Base-by-base conservation (phyloP, 129 eudicot species). In the Flaveria trinervia region DNA sequence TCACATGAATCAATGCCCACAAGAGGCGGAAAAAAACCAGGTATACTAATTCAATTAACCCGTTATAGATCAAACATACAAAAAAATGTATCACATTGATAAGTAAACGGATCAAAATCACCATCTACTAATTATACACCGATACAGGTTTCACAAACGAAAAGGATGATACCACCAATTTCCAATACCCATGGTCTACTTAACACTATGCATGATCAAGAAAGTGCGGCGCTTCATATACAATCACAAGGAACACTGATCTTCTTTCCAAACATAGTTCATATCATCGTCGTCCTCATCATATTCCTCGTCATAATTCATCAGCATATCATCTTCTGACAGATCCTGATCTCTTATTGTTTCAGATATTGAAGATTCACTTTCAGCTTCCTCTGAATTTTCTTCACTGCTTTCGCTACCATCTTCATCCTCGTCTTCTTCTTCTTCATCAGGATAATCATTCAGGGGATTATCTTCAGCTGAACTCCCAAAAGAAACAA, bases 391-490 rank as follows among this genome's bases (percentile, higher is more conserved):
- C 76, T 83, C 93, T 28, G 86, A 89, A 28, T 77, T 75, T 52
- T 79, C 92, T 23, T 76, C 80, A 55, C 86, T 68, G 72, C 78
- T 77, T 79, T 66, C 75, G 72, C 88, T 87, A 14, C 49, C 62
- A 54, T 39, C 77, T 59, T 85, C 86, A 17, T 84, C 89, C 14
- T 66, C 83, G 17, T 82, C 80, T 7, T 67, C 70, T 30, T 88
- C 95, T 74, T 86, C 97, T 77, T 89, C 97, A 9, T 93, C 98
- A 1, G 98, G 98, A 83, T 94, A 89, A 48, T 94, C 98, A 46
- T 91, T 94, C 80, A 83, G 23, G 4, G 97, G 93, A 81, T 94
- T 82, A 79, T 91, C 83, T 80, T 94, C 98, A 50, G 96, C 98
- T 94, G 83, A 73, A 36, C 77, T 71, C 60, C 41, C 18, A 26